Conservation (phyloP, 352 stramenopile genomes). For the Globisporangium takayamanum region DNA sequence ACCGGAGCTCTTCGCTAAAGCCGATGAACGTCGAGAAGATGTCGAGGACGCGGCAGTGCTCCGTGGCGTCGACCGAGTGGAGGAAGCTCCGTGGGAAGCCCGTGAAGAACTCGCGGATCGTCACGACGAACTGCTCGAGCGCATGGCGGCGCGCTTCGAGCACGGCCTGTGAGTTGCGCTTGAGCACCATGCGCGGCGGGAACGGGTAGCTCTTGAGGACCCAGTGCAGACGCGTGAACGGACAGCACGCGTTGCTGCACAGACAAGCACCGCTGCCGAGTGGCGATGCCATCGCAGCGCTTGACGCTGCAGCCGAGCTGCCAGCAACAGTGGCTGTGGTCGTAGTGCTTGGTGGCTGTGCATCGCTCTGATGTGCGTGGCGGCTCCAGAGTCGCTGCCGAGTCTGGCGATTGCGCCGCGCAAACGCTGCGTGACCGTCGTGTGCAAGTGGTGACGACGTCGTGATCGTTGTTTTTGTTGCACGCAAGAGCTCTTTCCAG, state of each 20-base stretch:
- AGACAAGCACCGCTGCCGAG: constrained; percentile 18
- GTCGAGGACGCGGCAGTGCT: constrained; percentile 39
- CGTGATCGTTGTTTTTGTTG: constrained; percentile 23
- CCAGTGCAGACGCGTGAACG: constrained; percentile 40
- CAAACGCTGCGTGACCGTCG: constrained; percentile 8
- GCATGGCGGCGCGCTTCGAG: constrained; percentile 35
- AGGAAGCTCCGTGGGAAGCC: constrained; percentile 45
- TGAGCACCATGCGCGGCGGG: constrained; percentile 44
- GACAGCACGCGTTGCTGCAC: constrained; percentile 43
- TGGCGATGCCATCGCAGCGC: background rate
- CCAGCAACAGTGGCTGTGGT: background rate
- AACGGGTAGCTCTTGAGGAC: constrained; percentile 49
- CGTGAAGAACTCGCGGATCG: constrained; percentile 40
- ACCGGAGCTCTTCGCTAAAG: constrained; percentile 24
- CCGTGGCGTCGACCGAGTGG: constrained; percentile 25
- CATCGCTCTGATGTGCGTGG: background rate
- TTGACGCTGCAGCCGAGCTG: constrained; percentile 6
- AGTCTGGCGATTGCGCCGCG: constrained; percentile 12
- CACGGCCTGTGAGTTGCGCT: constrained; percentile 24
- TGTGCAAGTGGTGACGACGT: constrained; percentile 9
- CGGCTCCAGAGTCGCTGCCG: constrained; percentile 8
- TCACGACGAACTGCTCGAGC: constrained; percentile 46
- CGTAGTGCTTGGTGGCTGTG: background rate
- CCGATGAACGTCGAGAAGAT: constrained; percentile 39
- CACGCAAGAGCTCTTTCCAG: constrained; percentile 40